Evolutionary conservation across 1,284 basidiomycete genomes (phyloP).

Genomic region (Cutaneotrichosporon mucoides): DNA sequence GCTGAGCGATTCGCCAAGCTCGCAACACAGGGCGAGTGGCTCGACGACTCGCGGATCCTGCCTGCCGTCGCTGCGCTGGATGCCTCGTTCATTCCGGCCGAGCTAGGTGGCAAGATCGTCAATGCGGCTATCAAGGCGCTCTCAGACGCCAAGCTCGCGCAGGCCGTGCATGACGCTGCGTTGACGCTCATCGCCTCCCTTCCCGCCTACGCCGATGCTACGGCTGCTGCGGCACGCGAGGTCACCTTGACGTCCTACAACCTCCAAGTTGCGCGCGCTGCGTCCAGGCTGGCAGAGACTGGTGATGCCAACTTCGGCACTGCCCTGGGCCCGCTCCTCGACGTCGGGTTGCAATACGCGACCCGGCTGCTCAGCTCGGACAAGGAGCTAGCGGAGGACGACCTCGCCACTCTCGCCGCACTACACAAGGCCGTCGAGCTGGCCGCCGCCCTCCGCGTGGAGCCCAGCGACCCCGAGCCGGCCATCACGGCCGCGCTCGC

Average conservation of each 20-base stretch:
- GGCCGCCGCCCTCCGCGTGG: constrained; percentile 12
- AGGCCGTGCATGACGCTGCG: constrained; percentile 10
- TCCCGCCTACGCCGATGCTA: constrained; percentile 1
- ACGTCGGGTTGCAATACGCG: constrained; percentile 25
- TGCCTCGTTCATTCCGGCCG: not conserved
- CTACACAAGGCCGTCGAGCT: constrained; percentile 9
- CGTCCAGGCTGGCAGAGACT: not conserved
- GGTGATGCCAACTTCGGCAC: constrained; percentile 3
- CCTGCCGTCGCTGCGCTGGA: constrained; percentile 12
- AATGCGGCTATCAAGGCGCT: constrained; percentile 13
- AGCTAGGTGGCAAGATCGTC: not conserved
- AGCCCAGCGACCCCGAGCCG: constrained; percentile 65
- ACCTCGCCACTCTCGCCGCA: constrained; percentile 4
- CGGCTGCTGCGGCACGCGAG: not conserved
- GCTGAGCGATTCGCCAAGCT: constrained; percentile 9
- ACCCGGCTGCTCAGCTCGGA: constrained; percentile 23
- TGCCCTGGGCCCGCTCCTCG: constrained; percentile 16
- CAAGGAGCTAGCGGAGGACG: constrained; percentile 15
- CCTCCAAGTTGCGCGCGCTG: constrained; percentile 5
- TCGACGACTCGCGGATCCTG: constrained; percentile 20
- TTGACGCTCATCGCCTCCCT: not conserved
- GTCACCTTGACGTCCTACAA: not conserved
- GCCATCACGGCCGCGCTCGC: constrained; percentile 64
- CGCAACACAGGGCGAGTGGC: not conserved
- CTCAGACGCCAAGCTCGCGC: not conserved